A percentile compares a stretch with the other conserved stretches of the same genome.
Conservation (phyloP, 495 filamentous ascomycete genomes). For the Penicillium roqueforti region DNA sequence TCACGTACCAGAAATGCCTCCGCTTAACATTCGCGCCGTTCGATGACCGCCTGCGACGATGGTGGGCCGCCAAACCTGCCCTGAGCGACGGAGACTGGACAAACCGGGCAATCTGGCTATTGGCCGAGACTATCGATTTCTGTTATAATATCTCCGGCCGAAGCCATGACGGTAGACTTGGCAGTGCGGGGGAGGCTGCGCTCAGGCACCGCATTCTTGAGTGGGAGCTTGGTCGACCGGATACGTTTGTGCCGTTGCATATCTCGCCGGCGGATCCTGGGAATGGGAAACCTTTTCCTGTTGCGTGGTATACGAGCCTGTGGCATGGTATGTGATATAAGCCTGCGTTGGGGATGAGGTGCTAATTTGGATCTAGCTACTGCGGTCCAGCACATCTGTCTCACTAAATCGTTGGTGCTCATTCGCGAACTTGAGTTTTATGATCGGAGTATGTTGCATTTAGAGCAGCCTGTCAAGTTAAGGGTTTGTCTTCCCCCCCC, state of each 20-base stretch:
- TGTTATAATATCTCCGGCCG: slow-evolving; percentile 30
- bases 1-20: slow-evolving; percentile 37
- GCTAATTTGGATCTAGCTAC: slow-evolving; percentile 24
- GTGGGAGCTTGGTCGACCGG: slow-evolving; percentile 32
- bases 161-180: slow-evolving; percentile 18
- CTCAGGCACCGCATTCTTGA: slow-evolving; percentile 28
- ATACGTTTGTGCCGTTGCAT: slow-evolving; percentile 37
- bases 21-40: slow-evolving; percentile 36
- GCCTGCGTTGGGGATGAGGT: neutral
- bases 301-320: slow-evolving; percentile 36
- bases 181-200: slow-evolving; percentile 16
- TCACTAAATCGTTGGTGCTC: slow-evolving; percentile 36
- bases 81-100: slow-evolving; percentile 41
- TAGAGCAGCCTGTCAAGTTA: slow-evolving; percentile 13
- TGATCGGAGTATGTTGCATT: slow-evolving; percentile 4
- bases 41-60: slow-evolving; percentile 31
- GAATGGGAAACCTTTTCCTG: slow-evolving; percentile 35
- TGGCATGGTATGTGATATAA: slow-evolving; percentile 30
- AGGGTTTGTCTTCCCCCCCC: slow-evolving; percentile 29
- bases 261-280: slow-evolving; percentile 27
- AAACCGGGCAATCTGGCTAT: slow-evolving; percentile 37
- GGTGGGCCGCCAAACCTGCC: slow-evolving; percentile 27
- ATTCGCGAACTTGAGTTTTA: slow-evolving; percentile 23
- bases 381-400: slow-evolving; percentile 38
- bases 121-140: slow-evolving; percentile 39